These are phyloP conservation scores for Phytopythium mirpurense DNA, from an alignment of 352 stramenopile genomes.

Conservation along the genomic window DNA sequence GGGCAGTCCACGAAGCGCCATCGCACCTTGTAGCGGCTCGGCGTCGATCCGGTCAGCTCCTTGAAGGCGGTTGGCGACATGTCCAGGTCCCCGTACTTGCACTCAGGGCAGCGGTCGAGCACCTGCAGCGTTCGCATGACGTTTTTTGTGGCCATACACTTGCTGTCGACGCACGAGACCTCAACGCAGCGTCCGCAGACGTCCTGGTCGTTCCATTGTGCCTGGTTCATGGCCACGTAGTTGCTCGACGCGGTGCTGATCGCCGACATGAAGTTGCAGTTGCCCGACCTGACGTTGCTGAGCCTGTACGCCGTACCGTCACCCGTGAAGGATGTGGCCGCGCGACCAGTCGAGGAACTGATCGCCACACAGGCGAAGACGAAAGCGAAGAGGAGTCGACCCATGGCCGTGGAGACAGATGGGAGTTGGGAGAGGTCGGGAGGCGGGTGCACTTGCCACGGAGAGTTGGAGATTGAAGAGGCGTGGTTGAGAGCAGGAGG, in stretches of 20 bases:
- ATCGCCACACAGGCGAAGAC: background rate
- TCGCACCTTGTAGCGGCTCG: constrained; percentile 19
- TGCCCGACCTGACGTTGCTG: constrained; percentile 21
- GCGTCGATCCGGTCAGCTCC: constrained; percentile 20
- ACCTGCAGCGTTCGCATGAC: constrained; percentile 17
- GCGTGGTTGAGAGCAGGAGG: no score
- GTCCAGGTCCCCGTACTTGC: constrained; percentile 30
- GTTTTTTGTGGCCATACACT: constrained; percentile 17
- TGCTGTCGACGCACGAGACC: constrained; percentile 25
- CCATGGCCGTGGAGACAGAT: background rate
- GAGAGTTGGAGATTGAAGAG: background rate
- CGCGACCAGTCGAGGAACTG: background rate
- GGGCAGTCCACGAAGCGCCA: constrained; percentile 46
- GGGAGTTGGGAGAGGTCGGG: background rate
- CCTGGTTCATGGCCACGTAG: constrained; percentile 46
- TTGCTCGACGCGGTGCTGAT: constrained; percentile 23
- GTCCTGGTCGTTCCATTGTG: constrained; percentile 29
- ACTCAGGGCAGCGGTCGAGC: constrained; percentile 34
- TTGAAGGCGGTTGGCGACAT: constrained; percentile 25
- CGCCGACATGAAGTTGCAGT: constrained; percentile 50
- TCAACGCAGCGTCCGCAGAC: constrained; percentile 43
- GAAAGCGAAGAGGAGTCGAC: background rate
- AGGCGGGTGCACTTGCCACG: background rate
- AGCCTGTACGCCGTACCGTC: constrained; percentile 47
- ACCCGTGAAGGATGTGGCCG: constrained; percentile 19